phyloP scores from a whole-genome alignment of 192 early-diverging fungal genomes.

The Rhizoclosmatium sp. region DNA sequence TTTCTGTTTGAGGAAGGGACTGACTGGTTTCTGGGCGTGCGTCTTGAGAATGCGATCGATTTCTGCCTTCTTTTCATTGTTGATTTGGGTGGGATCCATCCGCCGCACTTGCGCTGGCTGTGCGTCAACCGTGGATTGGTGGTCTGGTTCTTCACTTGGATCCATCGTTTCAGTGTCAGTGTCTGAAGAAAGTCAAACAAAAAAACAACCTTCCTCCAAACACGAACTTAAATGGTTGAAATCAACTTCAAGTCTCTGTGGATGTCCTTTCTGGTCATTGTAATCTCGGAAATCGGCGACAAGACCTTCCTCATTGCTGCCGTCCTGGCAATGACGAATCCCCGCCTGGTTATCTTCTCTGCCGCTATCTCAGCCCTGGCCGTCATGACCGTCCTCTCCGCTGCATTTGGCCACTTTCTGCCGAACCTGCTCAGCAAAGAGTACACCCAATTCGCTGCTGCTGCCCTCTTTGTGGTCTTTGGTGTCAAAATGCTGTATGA shows the following conservation, averaged over 20 bases:
- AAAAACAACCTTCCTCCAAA: background rate
- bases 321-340: constrained; percentile 97
- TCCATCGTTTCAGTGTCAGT: background rate
- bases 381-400: constrained; percentile 96
- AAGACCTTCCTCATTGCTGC: constrained; percentile 99
- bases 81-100: background rate
- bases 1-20: constrained; percentile 41
- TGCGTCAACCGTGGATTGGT: too few relatives aligned
- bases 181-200: background rate
- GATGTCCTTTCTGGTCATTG: constrained; percentile 85
- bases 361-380: constrained; percentile 87
- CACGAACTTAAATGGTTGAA: background rate
- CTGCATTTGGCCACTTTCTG: constrained; percentile 87
- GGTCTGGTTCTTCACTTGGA: background rate
- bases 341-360: constrained; percentile 88
- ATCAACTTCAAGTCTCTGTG: constrained; percentile 46
- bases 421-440: constrained; percentile 86
- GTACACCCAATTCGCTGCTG: constrained; percentile 87
- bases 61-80: constrained; percentile 14
- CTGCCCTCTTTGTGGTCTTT: constrained; percentile 91
- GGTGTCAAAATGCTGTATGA: constrained; percentile 89
- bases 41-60: constrained; percentile 12
- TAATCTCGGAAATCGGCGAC: constrained; percentile 98
- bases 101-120: background rate
- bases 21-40: constrained; percentile 31